phyloP scores from a whole-genome alignment of 305 asterid genomes.

The Fraxinus greggii region DNA sequence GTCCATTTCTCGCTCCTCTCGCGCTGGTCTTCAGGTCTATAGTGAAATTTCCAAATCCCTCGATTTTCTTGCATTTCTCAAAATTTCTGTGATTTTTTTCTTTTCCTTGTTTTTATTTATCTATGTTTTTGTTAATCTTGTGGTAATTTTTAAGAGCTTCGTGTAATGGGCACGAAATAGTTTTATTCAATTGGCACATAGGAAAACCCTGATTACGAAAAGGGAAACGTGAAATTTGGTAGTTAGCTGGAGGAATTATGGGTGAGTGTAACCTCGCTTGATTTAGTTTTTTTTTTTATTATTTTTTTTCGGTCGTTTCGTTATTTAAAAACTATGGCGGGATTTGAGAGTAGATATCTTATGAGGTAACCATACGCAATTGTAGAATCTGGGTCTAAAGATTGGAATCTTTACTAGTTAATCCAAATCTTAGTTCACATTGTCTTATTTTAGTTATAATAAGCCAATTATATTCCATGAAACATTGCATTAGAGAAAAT shows the following conservation, averaged over 20 bases:
- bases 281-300: too few relatives aligned
- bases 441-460: neutral
- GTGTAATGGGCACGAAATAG: neutral
- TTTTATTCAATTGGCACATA: neutral
- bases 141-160: neutral
- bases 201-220: neutral
- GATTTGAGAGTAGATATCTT: neutral
- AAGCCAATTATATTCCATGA: neutral
- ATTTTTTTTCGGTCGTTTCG: too few relatives aligned
- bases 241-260: neutral
- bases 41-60: neutral
- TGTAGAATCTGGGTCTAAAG: neutral
- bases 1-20: slow-evolving; percentile 42
- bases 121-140: neutral
- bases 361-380: neutral
- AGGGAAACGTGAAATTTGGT: neutral
- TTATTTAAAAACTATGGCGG: neutral
- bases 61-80: neutral
- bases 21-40: slow-evolving; percentile 40
- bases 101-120: neutral
- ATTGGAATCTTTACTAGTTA: neutral
- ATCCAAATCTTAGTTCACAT: neutral
- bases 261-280: neutral
- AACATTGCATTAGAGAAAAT: neutral
- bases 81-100: neutral